phyloP scores from a whole-genome alignment of 179 eudicot species.

The Silene coronaria region DNA sequence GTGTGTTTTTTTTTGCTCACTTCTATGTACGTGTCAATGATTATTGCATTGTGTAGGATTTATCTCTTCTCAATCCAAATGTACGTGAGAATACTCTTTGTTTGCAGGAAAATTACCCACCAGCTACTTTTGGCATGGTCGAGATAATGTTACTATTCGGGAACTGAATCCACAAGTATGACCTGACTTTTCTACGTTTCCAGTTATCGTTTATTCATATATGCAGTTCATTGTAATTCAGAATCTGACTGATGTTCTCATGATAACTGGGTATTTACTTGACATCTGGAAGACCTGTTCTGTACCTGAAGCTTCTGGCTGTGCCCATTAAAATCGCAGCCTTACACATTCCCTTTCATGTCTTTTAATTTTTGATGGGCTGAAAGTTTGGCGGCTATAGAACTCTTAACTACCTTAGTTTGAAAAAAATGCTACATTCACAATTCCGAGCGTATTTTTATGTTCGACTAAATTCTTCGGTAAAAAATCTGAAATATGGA shows the following conservation, averaged over 20 bases:
- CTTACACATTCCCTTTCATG: neutral
- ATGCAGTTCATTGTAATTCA: neutral
- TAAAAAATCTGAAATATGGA: neutral
- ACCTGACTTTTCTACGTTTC: neutral
- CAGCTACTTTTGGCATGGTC: slow-evolving; percentile 95
- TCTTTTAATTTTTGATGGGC: neutral
- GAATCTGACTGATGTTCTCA: neutral
- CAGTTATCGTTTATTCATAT: neutral
- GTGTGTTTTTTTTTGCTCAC: slow-evolving; percentile 24
- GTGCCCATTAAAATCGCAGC: neutral
- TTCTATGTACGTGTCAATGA: neutral
- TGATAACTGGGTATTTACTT: neutral
- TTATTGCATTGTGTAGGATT: neutral
- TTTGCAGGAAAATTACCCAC: slow-evolving; percentile 54
- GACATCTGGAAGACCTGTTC: neutral
- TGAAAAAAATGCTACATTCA: neutral
- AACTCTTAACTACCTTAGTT: neutral
- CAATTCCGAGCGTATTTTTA: neutral
- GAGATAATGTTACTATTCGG: slow-evolving; percentile 59
- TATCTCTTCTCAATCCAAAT: neutral
- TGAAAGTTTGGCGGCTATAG: neutral
- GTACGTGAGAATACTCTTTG: neutral
- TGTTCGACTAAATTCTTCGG: neutral
- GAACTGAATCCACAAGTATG: slow-evolving; percentile 91
- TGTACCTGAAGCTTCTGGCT: neutral